Conservation (phyloP, 164 flowering plant genomes). For the Cinnamomum chago region DNA sequence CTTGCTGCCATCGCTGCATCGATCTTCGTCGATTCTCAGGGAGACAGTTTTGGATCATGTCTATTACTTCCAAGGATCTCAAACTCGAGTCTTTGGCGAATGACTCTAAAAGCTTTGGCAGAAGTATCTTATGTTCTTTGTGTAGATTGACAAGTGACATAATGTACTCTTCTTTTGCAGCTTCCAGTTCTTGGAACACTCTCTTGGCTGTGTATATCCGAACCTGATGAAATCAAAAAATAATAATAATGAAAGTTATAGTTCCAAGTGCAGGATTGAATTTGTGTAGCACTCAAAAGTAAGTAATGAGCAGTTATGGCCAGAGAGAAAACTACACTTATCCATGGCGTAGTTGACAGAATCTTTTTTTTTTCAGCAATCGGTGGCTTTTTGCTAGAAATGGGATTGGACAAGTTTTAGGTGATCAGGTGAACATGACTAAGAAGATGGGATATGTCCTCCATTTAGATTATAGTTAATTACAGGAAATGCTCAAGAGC, state of each 20-base stretch:
- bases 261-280: too few species aligned
- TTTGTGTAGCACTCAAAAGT: not conserved
- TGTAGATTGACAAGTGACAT: conserved; percentile 64
- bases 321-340: not conserved
- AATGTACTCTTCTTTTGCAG: conserved; percentile 84
- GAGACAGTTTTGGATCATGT: conserved; percentile 56
- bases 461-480: not conserved
- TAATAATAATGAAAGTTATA: not conserved
- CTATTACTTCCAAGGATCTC: conserved; percentile 45
- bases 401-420: not conserved
- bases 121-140: conserved; percentile 56
- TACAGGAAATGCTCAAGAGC: too few species aligned
- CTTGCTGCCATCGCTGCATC: conserved; percentile 42
- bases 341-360: not conserved
- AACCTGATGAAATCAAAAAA: conserved; percentile 20
- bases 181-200: conserved; percentile 71
- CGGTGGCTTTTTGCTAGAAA: not conserved
- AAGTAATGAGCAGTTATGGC: not conserved
- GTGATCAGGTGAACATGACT: not conserved
- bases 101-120: conserved; percentile 77
- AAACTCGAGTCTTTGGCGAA: conserved; percentile 71
- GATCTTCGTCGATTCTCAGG: conserved; percentile 58
- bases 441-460: not conserved
- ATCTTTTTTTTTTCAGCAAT: too few species aligned
- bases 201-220: conserved; percentile 80